Base-by-base conservation (phyloP, 2,329 filamentous ascomycete species). In the Sporothrix mexicana region DNA sequence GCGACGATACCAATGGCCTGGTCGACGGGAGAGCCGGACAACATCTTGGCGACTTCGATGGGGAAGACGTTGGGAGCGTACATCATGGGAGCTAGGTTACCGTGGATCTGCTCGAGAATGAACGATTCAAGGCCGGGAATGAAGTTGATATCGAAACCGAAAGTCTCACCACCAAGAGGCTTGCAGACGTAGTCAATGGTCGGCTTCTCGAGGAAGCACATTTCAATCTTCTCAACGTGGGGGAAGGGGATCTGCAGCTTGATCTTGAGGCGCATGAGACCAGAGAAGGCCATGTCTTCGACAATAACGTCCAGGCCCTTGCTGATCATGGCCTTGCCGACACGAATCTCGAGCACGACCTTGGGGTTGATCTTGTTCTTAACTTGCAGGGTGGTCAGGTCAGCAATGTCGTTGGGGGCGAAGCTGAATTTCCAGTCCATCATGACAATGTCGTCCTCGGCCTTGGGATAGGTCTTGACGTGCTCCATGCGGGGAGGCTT, bases 351-450 rank as follows among this genome's bases (percentile, higher is more conserved):
- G 36, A 99, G 88, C 12, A 98, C 93, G 73, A 99, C 87, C 83
- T 98, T 99, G 72, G 96, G 96, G 80, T 99, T 98, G 82, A 98
- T 89, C 85, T 97, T 98, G 85, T 95, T 94, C 85, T 93, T 95
- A 79, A 98, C 84, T 81, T 99, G 96, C 74, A 92, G 90, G 1
- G 91, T 86, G 1, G 96, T 99, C 88, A 99, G 90, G 81, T 99
- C 96, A 76, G 93, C 91, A 2, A 89, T 93, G 81, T 99, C 97
- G 77, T 96, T 98, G 47, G 96, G 96, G 0, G 93, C 98, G 84
- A 99, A 99, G 86, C 95, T 98, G 83, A 99, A 99, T 79, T 97
- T 97, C 96, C 96, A 99, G 81, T 99, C 96, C 96, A 99, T 99
- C 79, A 98, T 89, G 57, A 99, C 94, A 73, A 95, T 91, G 79